Conservation (phyloP, 2,329 filamentous ascomycete genomes). For the Rutstroemia sp. region DNA sequence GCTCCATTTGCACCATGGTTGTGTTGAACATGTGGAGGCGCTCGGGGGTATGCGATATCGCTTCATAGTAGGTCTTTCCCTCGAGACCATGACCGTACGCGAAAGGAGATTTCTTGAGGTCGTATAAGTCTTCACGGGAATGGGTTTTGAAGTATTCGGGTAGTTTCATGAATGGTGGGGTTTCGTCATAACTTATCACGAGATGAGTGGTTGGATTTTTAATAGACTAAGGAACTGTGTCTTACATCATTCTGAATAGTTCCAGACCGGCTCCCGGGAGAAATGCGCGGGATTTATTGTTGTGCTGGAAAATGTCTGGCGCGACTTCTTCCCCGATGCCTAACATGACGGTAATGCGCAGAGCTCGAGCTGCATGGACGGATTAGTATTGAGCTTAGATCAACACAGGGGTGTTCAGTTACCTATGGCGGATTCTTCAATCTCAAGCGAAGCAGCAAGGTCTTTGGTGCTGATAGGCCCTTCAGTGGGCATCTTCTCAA, state of each 20-base stretch:
- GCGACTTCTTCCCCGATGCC: neutral
- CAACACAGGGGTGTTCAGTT: neutral
- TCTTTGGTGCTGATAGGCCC: conserved; percentile 23
- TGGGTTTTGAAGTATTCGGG: neutral
- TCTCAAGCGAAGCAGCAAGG: conserved; percentile 9
- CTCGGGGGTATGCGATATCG: conserved; percentile 10
- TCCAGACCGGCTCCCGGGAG: neutral
- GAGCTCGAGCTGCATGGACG: neutral
- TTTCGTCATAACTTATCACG: neutral
- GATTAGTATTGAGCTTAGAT: too few species aligned
- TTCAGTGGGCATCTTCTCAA: conserved; percentile 24
- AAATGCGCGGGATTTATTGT: neutral
- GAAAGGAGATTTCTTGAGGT: neutral
- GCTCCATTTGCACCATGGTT: conserved; percentile 16
- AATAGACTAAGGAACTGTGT: neutral
- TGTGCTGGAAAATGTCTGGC: neutral
- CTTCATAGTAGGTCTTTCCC: conserved; percentile 21
- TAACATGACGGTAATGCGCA: neutral
- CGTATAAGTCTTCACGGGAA: neutral
- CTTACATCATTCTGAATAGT: neutral
- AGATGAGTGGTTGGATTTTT: neutral
- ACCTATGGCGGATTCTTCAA: neutral
- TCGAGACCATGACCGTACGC: conserved; percentile 4
- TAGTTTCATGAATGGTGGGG: neutral
- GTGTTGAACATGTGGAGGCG: conserved; percentile 16